Evolutionary conservation across 176 grass and related monocot species (phyloP), one percentile per base, ranked within the genome.

Genomic region (Tillandsia fasciculata): DNA sequence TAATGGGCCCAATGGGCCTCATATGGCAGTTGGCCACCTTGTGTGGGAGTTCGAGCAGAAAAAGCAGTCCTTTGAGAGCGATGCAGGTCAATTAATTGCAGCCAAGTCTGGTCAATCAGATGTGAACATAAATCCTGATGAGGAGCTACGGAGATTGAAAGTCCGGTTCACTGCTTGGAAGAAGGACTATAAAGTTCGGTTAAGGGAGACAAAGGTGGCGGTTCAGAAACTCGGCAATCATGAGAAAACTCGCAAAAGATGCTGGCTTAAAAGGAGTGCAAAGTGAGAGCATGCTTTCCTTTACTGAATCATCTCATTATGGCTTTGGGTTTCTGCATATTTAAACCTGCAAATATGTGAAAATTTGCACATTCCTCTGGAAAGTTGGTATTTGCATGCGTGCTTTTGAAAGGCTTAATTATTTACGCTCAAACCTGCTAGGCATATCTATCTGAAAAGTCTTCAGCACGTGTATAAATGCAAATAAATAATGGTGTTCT

Each of bases 81-180:
- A 93, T 65, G 84, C 71, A 3, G 77, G 80, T 27, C 79, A 83
- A 74, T 59, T 82, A 78, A 49, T 88, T 14, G 77, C 79, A 29
- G 82, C 82, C 0, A 82, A 78, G 51, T 82, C 81, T 0, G 77
- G 81, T 13, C 80, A 81, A 13, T 50, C 83, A 29, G 74, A 70
- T 72, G 79, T 77, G 51, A 82, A 78, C 18, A 77, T 78, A 76
- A 87, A 83, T 67, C 87, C 87, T 9, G 87, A 88, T 8, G 82
- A 85, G 18, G 95, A 99, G 72, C 81, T 99, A 51, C 83, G 75
- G 63, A 93, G 77, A 70, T 86, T 99, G 69, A 99, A 86, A 77
- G 79, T 82, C 14, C 77, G 82, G 3, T 99, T 99, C 80, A 69
- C 82, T 53, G 79, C 85, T 59, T 99, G 95, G 95, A 99, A 99